A percentile compares a stretch with the other conserved stretches of the same genome.
These are phyloP conservation scores for Alternaria dauci DNA, from an alignment of 2,329 filamentous ascomycete species.

Conservation along the genomic window DNA sequence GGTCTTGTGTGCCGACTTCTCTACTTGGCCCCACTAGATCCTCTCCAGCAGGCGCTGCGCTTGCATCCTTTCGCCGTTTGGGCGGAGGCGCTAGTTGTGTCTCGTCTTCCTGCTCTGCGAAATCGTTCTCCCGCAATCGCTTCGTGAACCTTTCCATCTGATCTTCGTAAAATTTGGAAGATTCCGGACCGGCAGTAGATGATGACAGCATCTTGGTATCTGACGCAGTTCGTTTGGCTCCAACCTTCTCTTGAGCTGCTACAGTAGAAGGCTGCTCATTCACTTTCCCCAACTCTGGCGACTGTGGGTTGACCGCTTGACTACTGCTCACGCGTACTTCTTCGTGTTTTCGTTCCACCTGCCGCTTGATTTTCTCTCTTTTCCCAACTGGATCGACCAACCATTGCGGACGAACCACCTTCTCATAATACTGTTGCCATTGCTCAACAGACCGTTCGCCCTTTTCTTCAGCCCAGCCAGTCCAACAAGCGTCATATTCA, in stretches of 20 bases:
- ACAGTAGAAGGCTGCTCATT: neutral
- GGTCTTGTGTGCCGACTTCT: conserved; percentile 18
- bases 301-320: conserved; percentile 18
- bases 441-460: conserved; percentile 37
- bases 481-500: conserved; percentile 34
- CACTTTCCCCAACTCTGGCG: conserved; percentile 10
- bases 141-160: conserved; percentile 32
- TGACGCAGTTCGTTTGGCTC: conserved; percentile 1
- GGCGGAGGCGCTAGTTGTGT: conserved; percentile 11
- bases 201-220: conserved; percentile 26
- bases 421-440: conserved; percentile 48
- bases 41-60: conserved; percentile 12
- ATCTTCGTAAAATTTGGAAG: conserved; percentile 34
- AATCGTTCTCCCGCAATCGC: conserved; percentile 25
- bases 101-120: conserved; percentile 9
- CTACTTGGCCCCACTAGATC: neutral
- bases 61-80: conserved; percentile 29
- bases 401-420: conserved; percentile 46
- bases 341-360: conserved; percentile 21
- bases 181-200: conserved; percentile 34
- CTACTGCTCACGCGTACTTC: conserved; percentile 8
- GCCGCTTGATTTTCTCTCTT: conserved; percentile 31
- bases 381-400: conserved; percentile 34
- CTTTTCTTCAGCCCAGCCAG: conserved; percentile 28
- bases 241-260: neutral